Evolutionary conservation across 495 filamentous ascomycete genomes (phyloP).

Genomic region (Cetradonia linearis): DNA sequence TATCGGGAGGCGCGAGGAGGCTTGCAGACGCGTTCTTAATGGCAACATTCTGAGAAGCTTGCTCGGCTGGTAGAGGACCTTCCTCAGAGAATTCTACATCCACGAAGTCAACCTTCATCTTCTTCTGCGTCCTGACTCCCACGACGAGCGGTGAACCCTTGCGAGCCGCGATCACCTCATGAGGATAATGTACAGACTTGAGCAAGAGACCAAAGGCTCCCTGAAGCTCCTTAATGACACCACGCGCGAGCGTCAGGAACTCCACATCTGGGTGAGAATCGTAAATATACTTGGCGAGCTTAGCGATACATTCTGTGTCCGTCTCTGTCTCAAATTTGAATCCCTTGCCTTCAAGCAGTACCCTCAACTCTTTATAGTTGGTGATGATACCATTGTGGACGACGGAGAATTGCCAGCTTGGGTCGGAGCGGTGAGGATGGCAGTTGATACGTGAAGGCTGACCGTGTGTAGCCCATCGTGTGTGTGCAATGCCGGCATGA

Average conservation of each 20-base stretch:
- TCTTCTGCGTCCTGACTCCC: slow-evolving; percentile 87
- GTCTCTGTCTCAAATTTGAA: slow-evolving; percentile 99
- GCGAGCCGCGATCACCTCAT: slow-evolving; percentile 93
- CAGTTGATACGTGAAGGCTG: slow-evolving; percentile 88
- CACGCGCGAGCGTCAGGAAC: slow-evolving; percentile 92
- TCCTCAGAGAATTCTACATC: slow-evolving; percentile 95
- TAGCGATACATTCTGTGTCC: slow-evolving; percentile 97
- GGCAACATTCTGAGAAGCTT: slow-evolving; percentile 90
- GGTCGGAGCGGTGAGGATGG: slow-evolving; percentile 93
- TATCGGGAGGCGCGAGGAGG: slow-evolving; percentile 81
- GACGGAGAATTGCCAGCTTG: slow-evolving; percentile 88
- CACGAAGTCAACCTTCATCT: slow-evolving; percentile 99
- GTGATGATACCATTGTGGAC: slow-evolving; percentile 99
- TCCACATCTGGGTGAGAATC: slow-evolving; percentile 90
- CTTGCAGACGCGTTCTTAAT: slow-evolving; percentile 80
- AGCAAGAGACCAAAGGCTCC: slow-evolving; percentile 92
- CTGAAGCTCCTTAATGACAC: slow-evolving; percentile 95
- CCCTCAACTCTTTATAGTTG: slow-evolving; percentile 99
- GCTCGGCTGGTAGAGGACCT: slow-evolving; percentile 77
- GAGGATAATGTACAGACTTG: slow-evolving; percentile 97
- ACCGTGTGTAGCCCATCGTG: slow-evolving; percentile 96
- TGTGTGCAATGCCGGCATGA: slow-evolving; percentile 96
- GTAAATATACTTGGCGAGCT: slow-evolving; percentile 96
- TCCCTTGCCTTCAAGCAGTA: slow-evolving; percentile 82
- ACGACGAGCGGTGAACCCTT: slow-evolving; percentile 97